Conservation (phyloP, 1,284 basidiomycete genomes). For the Boletus sp. region DNA sequence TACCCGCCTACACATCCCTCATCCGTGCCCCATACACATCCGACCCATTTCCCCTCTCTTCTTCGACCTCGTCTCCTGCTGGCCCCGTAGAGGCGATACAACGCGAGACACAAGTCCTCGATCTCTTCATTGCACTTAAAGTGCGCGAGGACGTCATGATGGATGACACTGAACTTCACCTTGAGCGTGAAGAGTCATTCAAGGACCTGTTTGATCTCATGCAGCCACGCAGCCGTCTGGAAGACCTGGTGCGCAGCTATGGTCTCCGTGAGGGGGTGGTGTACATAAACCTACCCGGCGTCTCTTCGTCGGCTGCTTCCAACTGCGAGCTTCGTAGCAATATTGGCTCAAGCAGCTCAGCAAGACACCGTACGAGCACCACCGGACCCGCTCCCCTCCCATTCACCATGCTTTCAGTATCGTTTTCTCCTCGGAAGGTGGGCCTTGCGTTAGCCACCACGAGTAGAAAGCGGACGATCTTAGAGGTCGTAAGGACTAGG, state of each 20-base stretch:
- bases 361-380: conserved; percentile 1
- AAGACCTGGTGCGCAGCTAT: conserved; percentile 63
- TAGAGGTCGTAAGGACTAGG: conserved; percentile 48
- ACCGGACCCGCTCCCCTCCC: conserved; percentile 38
- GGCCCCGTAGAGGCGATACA: conserved; percentile 37
- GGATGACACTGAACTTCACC: conserved; percentile 67
- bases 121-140: conserved; percentile 72
- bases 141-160: conserved; percentile 70
- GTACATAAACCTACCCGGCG: conserved; percentile 12
- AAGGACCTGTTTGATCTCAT: conserved; percentile 71
- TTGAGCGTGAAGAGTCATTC: conserved; percentile 67
- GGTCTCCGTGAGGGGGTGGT: conserved; percentile 57
- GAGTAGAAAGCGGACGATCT: conserved; percentile 50
- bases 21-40: conserved; percentile 65
- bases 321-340: neutral
- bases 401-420: conserved; percentile 50
- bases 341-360: conserved; percentile 2
- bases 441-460: conserved; percentile 46
- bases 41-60: conserved; percentile 63
- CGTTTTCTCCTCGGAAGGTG: conserved; percentile 55
- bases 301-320: conserved; percentile 9
- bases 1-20: conserved; percentile 58
- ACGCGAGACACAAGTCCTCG: conserved; percentile 69
- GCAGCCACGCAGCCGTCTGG: conserved; percentile 66
- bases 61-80: conserved; percentile 27